Base-by-base conservation (phyloP, 768 basidiomycete genomes). In the Suillus subalutaceus region DNA sequence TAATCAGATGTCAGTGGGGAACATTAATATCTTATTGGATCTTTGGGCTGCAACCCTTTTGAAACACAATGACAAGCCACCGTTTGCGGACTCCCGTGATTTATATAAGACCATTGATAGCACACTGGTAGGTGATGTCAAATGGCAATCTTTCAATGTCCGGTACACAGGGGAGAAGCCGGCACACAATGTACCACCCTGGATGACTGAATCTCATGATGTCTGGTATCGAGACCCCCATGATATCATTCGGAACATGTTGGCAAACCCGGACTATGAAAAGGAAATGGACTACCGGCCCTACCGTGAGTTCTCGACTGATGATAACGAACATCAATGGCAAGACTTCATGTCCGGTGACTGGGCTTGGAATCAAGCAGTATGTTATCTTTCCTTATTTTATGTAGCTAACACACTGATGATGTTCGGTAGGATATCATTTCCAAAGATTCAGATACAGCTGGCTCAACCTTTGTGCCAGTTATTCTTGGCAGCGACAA, bases 11-110 rank as follows among this genome's bases (percentile, higher is more conserved):
- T 73, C 73, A 0, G 65, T 65, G 0, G 62, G 46, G 7, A 60
- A 71, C 35, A 78, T 79, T 6, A 65, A 77, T 40, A n/a, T 70
- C 1, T 70, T 79, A 2, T 50, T 77, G 4, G 57, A 77, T 5
- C 37, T 75, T 1, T 75, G 74, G 74, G 72, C 72, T 1, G 41
- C 59, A 59, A 63, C 46, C 26, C 26, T 26, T 2, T 26, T 26
- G 26, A 26, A 26, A 26, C 26, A 56, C 16, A 23, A 55, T 16
- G 32, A 56, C 37, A 35, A 38, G 8, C 67, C 72, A 1, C 73
- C 71, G 3, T 77, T 77, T 65, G 44, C 65, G 1, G 62, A 71
- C 50, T 52, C 69, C 63, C 53, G 60, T 8, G 67, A 78, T 48
- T 16, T 78, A 2, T 69, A 73, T 26, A 40, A 66, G 4, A 67